Evolutionary conservation across 306 rosid genomes (phyloP).

Genomic region (Inga laurina): DNA sequence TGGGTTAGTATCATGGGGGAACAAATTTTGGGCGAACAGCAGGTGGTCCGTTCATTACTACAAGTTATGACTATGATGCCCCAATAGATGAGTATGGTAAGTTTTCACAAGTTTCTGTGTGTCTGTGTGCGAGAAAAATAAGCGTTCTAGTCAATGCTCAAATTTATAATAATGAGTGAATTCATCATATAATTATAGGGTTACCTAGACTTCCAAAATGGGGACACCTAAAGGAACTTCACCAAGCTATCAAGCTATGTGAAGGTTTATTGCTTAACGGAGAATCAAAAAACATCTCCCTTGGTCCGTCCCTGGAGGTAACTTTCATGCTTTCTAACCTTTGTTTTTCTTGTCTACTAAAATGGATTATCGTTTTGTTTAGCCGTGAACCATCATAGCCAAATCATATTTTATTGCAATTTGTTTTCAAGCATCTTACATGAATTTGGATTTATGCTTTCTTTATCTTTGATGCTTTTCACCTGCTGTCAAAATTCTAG

Average conservation of each 20-base stretch:
- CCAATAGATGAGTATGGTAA: conserved; percentile 96
- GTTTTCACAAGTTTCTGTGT: conserved; percentile 11
- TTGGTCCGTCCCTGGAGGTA: conserved; percentile 87
- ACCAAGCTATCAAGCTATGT: conserved; percentile 78
- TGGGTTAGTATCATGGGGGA: conserved; percentile 88
- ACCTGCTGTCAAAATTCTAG: conserved; percentile 1
- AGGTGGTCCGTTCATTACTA: conserved; percentile 96
- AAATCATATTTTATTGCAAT: conserved; percentile 16
- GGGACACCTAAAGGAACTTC: conserved; percentile 97
- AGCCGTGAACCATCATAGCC: conserved; percentile 3
- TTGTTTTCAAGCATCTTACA: conserved; percentile 14
- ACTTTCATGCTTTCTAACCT: conserved; percentile 25
- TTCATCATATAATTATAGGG: conserved; percentile 44
- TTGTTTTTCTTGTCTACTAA: conserved; percentile 17
- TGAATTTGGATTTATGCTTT: conserved; percentile 6
- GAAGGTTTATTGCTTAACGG: conserved; percentile 67
- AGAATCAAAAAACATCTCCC: conserved; percentile 51
- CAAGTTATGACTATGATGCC: conserved; percentile 97
- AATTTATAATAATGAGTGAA: conserved; percentile 25
- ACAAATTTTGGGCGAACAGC: conserved; percentile 96
- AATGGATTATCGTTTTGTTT: conserved; percentile 15
- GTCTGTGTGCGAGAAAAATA: not conserved
- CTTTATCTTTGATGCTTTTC: conserved; percentile 5
- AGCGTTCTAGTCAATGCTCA: conserved; percentile 13
- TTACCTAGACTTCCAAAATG: conserved; percentile 91